These are phyloP conservation scores for Herpetomonas tarakana DNA, from an alignment of 208 protist species.

Conservation along the genomic window DNA sequence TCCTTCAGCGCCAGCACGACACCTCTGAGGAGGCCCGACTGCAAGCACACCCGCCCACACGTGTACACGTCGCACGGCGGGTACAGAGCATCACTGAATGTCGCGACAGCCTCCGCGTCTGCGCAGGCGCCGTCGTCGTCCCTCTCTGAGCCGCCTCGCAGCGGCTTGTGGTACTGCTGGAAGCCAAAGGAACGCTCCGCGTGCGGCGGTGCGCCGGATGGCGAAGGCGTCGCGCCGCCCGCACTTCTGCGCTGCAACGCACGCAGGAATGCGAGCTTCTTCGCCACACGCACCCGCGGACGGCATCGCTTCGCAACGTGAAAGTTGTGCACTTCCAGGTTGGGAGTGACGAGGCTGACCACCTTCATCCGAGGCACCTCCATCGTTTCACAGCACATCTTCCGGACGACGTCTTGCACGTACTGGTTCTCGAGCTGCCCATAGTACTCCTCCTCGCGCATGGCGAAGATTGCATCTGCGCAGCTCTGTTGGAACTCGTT, in stretches of 20 bases:
- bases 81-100: constrained; percentile 23
- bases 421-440: constrained; percentile 70
- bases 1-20: constrained; percentile 47
- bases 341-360: constrained; percentile 35
- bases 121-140: background rate
- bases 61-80: constrained; percentile 68
- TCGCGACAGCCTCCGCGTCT: constrained; percentile 3
- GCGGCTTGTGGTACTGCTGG: background rate
- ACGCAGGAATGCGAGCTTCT: constrained; percentile 81
- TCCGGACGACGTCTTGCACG: constrained; percentile 55
- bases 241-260: constrained; percentile 41
- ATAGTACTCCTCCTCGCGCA: constrained; percentile 73
- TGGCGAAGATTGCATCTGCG: constrained; percentile 44
- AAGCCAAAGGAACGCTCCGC: background rate
- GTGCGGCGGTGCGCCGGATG: too few relatives aligned
- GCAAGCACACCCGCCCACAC: constrained; percentile 44
- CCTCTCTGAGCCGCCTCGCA: background rate
- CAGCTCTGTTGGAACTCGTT: constrained; percentile 61
- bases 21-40: constrained; percentile 61
- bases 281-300: constrained; percentile 30
- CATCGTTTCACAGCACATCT: constrained; percentile 84
- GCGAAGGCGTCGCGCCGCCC: constrained; percentile 21
- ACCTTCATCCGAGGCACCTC: constrained; percentile 64
- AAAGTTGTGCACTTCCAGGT: constrained; percentile 80
- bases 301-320: constrained; percentile 45